Evolutionary conservation across 1,139 yeast genomes (phyloP).

Genomic region (Suzukiozyma palmioleophila): DNA sequence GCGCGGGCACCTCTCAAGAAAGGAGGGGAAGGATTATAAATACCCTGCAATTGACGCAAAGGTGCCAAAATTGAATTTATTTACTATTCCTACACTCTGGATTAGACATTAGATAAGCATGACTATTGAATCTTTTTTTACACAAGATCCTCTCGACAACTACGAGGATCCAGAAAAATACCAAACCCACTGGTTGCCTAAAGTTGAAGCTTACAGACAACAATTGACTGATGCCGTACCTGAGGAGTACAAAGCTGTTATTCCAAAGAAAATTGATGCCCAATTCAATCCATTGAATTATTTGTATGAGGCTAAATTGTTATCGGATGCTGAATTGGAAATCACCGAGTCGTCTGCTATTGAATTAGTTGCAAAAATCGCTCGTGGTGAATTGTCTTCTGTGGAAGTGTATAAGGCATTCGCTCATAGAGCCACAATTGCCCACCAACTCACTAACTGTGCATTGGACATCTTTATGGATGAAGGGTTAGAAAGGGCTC

Average conservation of each 20-base stretch:
- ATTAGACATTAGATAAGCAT: slow-evolving; percentile 2
- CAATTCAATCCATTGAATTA: slow-evolving; percentile 46
- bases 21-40: neutral
- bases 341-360: slow-evolving; percentile 45
- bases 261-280: slow-evolving; percentile 33
- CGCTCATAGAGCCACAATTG: slow-evolving; percentile 44
- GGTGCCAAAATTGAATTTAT: neutral
- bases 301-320: slow-evolving; percentile 37
- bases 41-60: neutral
- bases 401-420: slow-evolving; percentile 48
- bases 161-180: slow-evolving; percentile 37
- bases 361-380: slow-evolving; percentile 32
- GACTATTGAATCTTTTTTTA: slow-evolving; percentile 23
- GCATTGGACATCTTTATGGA: slow-evolving; percentile 30
- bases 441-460: slow-evolving; percentile 35
- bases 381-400: slow-evolving; percentile 29
- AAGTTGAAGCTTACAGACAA: slow-evolving; percentile 44
- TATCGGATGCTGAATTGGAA: slow-evolving; percentile 40
- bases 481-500: slow-evolving; percentile 33
- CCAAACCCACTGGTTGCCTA: slow-evolving; percentile 40
- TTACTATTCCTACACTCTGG: neutral
- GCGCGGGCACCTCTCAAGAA: neutral
- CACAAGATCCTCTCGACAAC: slow-evolving; percentile 26
- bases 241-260: slow-evolving; percentile 38
- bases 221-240: slow-evolving; percentile 37